Evolutionary conservation across 2,329 filamentous ascomycete species (phyloP), one percentile per base, ranked within the genome.

Genomic region (Botrytis fragariae): DNA sequence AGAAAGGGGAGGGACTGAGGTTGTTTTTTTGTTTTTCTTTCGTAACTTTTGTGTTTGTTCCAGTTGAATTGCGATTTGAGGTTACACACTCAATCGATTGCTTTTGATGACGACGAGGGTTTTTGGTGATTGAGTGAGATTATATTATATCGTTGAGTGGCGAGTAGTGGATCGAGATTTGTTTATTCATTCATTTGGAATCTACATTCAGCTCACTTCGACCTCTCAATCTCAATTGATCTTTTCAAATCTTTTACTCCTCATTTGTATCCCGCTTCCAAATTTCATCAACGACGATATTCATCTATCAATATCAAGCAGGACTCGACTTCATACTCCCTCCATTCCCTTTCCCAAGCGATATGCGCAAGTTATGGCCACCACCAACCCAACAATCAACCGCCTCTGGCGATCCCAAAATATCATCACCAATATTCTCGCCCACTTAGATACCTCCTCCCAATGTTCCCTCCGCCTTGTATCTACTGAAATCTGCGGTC

Each of bases 401-500:
- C 75, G 76, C 75, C 74, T 81, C 42, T 81, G 80, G 80, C 77
- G 77, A 77, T 75, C 81, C 76, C 76, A 78, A n/a, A 67, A 67
- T 14, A 76, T 81, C 59, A 77, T 77, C 61, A 75, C 74, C 72
- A 74, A 51, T 44, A 73, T 81, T 67, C 75, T 81, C 74, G 73
- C 76, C 72, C 74, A 79, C 63, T 37, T 81, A 71, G 79, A 81
- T 68, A 79, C 72, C 45, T 71, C 69, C n/a, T 74, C 76, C 16
- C 77, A 89, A 75, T 87, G 87, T 83, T 84, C 86, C 75, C 79
- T 94, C 71, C 89, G 92, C 74, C 86, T 91, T 72, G 87, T 90
- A 78, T 92, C 88, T 78, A 90, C 91, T 78, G 90, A 92, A 77
- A 92, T 90, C 83, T 91, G 90, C 81, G 89, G 91, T 77, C 85